Conservation (phyloP, 2,329 filamentous ascomycete species). For the Mycosphaerella sp. region DNA sequence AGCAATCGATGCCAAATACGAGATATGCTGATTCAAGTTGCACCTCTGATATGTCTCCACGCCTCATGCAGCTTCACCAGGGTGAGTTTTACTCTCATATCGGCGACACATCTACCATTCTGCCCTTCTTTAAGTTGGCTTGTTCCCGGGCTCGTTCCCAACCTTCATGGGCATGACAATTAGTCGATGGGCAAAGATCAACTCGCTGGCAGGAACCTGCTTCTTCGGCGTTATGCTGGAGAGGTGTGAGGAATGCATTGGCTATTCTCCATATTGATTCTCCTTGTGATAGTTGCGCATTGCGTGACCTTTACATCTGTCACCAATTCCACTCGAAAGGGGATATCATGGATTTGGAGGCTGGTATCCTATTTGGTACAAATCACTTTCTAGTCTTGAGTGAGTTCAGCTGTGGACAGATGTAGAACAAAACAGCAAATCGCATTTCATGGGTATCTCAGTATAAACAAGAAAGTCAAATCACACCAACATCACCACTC, state of each 20-base stretch:
- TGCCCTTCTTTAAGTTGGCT: conserved; percentile 98
- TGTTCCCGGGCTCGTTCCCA: conserved; percentile 42
- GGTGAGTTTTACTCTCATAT: conserved; percentile 1
- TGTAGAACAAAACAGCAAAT: background rate
- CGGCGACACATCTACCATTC: background rate
- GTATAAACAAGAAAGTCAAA: background rate
- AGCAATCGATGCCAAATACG: conserved; percentile 3
- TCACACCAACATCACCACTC: background rate
- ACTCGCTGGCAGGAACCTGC: conserved; percentile 31
- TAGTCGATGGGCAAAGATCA: conserved; percentile 92
- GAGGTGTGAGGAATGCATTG: conserved; percentile 10
- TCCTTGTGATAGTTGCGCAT: background rate
- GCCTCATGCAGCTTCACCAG: background rate
- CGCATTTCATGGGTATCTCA: conserved; percentile 9
- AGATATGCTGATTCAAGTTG: background rate
- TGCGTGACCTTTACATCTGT: background rate
- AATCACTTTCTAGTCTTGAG: background rate
- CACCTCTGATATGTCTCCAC: background rate
- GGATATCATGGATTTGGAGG: background rate
- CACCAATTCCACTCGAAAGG: conserved; percentile 7
- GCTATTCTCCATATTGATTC: conserved; percentile 6
- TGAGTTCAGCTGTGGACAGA: background rate
- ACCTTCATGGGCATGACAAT: conserved; percentile 75
- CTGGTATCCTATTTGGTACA: conserved; percentile 6
- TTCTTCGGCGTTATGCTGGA: conserved; percentile 23